A percentile compares a stretch with the other conserved stretches of the same genome.
These are phyloP conservation scores for Albophoma yamanashiensis DNA, from an alignment of 2,329 filamentous ascomycete genomes.

Conservation along the genomic window DNA sequence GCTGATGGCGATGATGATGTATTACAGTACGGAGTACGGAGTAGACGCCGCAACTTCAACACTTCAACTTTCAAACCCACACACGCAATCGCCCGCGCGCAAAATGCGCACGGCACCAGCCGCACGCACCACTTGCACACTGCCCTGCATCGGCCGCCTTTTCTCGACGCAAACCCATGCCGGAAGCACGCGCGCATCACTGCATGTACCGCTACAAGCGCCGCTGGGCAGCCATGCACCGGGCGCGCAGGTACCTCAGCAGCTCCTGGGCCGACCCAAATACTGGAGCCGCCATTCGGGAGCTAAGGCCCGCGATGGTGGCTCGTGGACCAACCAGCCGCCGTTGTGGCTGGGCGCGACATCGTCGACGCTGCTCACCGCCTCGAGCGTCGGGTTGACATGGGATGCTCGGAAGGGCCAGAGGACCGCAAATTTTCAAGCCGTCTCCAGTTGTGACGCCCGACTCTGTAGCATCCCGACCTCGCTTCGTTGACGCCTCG, in stretches of 20 bases:
- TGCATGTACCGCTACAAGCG: slow-evolving; percentile 17
- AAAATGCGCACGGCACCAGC: neutral
- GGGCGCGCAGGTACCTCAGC: slow-evolving; percentile 12
- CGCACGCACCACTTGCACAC: neutral
- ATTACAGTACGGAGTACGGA: no score
- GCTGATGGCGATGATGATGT: neutral
- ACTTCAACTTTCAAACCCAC: neutral
- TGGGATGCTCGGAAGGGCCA: neutral
- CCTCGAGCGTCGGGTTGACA: neutral
- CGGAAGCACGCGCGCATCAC: neutral
- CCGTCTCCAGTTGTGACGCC: neutral
- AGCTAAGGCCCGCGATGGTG: neutral
- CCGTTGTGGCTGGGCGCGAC: neutral
- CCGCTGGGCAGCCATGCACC: slow-evolving; percentile 26
- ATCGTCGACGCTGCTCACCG: neutral
- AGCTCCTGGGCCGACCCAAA: neutral
- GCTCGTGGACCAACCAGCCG: neutral
- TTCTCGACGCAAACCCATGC: neutral
- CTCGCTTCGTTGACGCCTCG: neutral
- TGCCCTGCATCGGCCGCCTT: neutral
- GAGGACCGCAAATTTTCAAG: neutral
- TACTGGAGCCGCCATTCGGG: neutral
- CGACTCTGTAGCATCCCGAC: neutral
- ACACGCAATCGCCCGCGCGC: neutral
- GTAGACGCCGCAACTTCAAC: neutral